These are phyloP conservation scores for Nothophoma quercina DNA, from an alignment of 2,329 filamentous ascomycete genomes.

Conservation along the genomic window DNA sequence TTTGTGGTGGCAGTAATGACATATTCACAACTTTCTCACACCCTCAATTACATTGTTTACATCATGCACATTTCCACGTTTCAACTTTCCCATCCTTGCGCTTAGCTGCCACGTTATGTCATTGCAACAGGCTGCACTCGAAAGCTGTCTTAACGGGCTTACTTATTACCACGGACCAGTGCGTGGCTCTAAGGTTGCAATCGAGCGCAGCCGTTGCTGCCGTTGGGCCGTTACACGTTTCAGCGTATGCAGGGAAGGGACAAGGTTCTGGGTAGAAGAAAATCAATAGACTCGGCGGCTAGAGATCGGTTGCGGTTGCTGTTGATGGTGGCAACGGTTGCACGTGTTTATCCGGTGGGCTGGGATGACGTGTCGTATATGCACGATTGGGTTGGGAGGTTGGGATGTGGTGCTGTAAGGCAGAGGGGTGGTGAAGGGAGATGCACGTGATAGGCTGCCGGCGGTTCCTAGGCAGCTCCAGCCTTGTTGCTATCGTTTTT, in stretches of 20 bases:
- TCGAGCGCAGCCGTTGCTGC: background rate
- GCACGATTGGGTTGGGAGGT: no score
- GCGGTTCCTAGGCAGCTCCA: no score
- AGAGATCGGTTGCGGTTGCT: background rate
- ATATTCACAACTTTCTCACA: background rate
- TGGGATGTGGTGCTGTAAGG: no score
- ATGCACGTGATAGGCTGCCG: slow-evolving; percentile 7
- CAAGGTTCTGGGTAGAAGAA: background rate
- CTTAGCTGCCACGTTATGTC: background rate
- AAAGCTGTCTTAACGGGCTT: no score
- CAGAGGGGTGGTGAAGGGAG: slow-evolving; percentile 2
- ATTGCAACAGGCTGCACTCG: background rate
- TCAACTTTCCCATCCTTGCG: background rate
- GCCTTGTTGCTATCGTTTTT: no score
- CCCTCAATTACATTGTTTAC: no score
- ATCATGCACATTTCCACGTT: background rate
- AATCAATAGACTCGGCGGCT: background rate
- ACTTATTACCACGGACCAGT: background rate
- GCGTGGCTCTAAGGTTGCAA: slow-evolving; percentile 2
- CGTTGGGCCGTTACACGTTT: slow-evolving; percentile 14
- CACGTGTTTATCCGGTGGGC: background rate
- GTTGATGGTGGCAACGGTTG: background rate
- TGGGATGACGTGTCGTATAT: background rate
- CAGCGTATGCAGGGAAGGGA: slow-evolving; percentile 6
- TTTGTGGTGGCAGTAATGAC: background rate